Percentiles rank a stretch among this genome's conserved stretches.
These are phyloP conservation scores for Colletotrichum godetiae DNA, from an alignment of 2,329 filamentous ascomycete species.

Conservation along the genomic window DNA sequence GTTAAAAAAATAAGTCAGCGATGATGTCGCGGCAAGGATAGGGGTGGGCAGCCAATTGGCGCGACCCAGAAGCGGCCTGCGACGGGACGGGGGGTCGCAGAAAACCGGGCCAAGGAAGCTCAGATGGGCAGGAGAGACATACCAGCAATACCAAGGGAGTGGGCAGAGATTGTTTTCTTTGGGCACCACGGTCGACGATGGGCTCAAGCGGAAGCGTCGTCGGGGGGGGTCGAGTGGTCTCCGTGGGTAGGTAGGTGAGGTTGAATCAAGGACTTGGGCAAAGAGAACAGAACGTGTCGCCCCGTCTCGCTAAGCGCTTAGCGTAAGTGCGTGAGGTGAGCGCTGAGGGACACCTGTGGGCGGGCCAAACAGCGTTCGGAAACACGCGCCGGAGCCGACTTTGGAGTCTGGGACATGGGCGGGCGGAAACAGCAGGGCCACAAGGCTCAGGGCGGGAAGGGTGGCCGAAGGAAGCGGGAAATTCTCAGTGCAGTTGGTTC, in stretches of 20 bases:
- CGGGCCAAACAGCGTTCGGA: conserved; percentile 34
- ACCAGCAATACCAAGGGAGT: conserved; percentile 30
- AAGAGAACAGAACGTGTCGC: conserved; percentile 34
- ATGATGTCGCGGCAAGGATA: conserved; percentile 37
- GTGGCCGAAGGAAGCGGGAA: not conserved
- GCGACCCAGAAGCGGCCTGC: conserved; percentile 17
- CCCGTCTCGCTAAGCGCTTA: conserved; percentile 44
- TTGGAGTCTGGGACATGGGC: conserved; percentile 3
- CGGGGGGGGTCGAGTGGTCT: not conserved
- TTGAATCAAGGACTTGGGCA: conserved; percentile 36
- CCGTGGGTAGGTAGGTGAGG: conserved; percentile 21
- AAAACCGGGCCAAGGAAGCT: not conserved
- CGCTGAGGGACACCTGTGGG: conserved; percentile 8
- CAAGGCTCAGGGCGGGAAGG: not conserved
- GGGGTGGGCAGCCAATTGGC: conserved; percentile 35
- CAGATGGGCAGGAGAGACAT: conserved; percentile 1
- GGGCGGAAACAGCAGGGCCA: not conserved
- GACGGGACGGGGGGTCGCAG: not conserved
- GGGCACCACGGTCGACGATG: conserved; percentile 26
- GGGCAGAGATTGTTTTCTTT: conserved; percentile 6
- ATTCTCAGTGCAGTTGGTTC: not conserved
- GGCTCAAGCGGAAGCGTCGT: conserved; percentile 11
- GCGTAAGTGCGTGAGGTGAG: conserved; percentile 31
- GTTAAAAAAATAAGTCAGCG: conserved; percentile 31
- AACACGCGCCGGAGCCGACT: conserved; percentile 36